phyloP scores from a whole-genome alignment of 768 basidiomycete genomes.

The Russula emetica region DNA sequence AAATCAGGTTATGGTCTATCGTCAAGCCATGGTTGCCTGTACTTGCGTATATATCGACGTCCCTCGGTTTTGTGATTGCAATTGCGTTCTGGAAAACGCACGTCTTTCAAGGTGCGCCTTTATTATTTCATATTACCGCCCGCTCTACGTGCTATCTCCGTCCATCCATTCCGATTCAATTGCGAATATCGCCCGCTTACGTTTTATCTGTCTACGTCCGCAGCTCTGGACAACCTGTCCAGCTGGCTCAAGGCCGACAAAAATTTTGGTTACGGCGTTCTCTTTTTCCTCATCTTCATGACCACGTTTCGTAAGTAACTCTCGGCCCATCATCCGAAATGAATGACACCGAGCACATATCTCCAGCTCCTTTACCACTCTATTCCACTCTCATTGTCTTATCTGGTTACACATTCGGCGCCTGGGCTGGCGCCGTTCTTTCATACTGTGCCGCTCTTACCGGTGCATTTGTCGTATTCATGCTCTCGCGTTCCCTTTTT shows the following conservation, averaged over 20 bases:
- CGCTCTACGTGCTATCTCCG: slow-evolving; percentile 22
- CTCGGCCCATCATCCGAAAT: slow-evolving; percentile 25
- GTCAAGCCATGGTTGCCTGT: slow-evolving; percentile 74
- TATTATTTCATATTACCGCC: slow-evolving; percentile 15
- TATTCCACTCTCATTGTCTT: slow-evolving; percentile 92
- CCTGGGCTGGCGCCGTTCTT: slow-evolving; percentile 78
- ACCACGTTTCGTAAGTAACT: slow-evolving; percentile 76
- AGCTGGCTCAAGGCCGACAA: slow-evolving; percentile 70
- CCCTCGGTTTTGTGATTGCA: slow-evolving; percentile 71
- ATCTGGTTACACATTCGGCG: slow-evolving; percentile 87
- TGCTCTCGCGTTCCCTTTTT: slow-evolving; percentile 69
- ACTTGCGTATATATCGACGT: slow-evolving; percentile 72
- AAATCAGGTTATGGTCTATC: slow-evolving; percentile 38
- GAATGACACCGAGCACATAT: slow-evolving; percentile 13
- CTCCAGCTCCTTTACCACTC: slow-evolving; percentile 77
- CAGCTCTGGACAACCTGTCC: slow-evolving; percentile 80
- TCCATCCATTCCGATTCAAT: slow-evolving; percentile 12
- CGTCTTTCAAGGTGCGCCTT: slow-evolving; percentile 70
- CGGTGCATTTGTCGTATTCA: slow-evolving; percentile 81
- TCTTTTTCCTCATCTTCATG: slow-evolving; percentile 78
- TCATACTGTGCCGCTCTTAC: slow-evolving; percentile 83
- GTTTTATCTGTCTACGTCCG: slow-evolving; percentile 18
- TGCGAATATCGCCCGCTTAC: slow-evolving; percentile 20
- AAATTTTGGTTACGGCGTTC: slow-evolving; percentile 68
- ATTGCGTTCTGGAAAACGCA: slow-evolving; percentile 80